Base-by-base conservation (phyloP, 768 basidiomycete species). In the Sporobolomyces pararoseus region DNA sequence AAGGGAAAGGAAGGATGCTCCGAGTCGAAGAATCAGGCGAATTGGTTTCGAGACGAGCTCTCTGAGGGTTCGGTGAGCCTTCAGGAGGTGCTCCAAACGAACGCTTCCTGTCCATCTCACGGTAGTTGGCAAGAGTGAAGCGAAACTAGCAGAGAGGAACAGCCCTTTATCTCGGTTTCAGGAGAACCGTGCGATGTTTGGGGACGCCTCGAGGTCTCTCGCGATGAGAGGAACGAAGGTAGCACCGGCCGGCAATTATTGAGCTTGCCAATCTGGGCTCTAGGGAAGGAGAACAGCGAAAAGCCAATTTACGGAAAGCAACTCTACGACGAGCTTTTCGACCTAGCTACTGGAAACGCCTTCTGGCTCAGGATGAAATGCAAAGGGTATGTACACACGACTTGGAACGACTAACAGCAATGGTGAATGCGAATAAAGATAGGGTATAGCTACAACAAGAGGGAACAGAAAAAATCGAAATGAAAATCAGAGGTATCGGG, bases 361-460 rank as follows among this genome's bases (percentile, higher is more conserved):
- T n/a, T n/a, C n/a, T n/a, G n/a, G n/a, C n/a, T n/a, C n/a, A n/a
- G n/a, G n/a, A n/a, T n/a, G n/a, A n/a, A n/a, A n/a, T n/a, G n/a
- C n/a, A n/a, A n/a, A n/a, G n/a, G n/a, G 51, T 53, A 53, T 53
- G 51, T 7, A 53, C 51, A 53, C 5, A 25, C 9, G 17, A 9
- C 10, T 10, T 17, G 39, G 17, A 9, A 53, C 51, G 51, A 53
- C 9, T n/a, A 53, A 53, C 31, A 17, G 39, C 10, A 10, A 10
- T 42, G 51, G 25, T 7, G 51, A 29, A 57, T 57, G 55, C 55
- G 55, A 57, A 42, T 39, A 57, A 42, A 14, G 42, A 59, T 27
- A 59, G 34, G 55, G 55, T 57, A 57, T 57, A 16, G 21, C 25
- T 23, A 57, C 35, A 37, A 57, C 55, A 57, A 34, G 31, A 23